Evolutionary conservation across 768 basidiomycete species (phyloP).

Genomic region (Auricularia heimuer): DNA sequence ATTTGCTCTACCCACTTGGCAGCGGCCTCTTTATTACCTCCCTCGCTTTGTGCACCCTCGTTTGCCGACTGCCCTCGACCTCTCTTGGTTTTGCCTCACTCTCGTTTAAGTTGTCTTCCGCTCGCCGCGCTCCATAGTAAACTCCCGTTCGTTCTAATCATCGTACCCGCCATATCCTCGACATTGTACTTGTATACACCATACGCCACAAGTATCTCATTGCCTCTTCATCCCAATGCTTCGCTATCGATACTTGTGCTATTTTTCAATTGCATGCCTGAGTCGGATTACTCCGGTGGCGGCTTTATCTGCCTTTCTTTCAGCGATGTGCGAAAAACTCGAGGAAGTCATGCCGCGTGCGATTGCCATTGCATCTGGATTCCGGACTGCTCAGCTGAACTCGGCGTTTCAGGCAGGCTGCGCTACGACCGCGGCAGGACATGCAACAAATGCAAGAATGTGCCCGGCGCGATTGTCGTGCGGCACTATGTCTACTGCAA

Average conservation of each 20-base stretch:
- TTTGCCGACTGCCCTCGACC: neutral
- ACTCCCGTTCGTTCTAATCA: no score
- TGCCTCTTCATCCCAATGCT: neutral
- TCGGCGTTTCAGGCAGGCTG: slow-evolving; percentile 36
- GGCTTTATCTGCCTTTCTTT: no score
- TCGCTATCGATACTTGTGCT: neutral
- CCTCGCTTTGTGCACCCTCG: no score
- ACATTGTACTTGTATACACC: no score
- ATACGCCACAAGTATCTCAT: no score
- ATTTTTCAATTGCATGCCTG: neutral
- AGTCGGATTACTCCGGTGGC: no score
- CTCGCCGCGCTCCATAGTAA: no score
- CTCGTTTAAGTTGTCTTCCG: neutral
- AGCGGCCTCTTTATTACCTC: no score
- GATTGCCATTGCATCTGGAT: neutral
- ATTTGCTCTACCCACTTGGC: neutral
- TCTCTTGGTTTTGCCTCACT: neutral
- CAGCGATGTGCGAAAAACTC: neutral
- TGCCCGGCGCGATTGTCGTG: slow-evolving; percentile 57
- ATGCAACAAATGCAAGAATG: slow-evolving; percentile 69
- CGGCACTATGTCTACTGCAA: slow-evolving; percentile 81
- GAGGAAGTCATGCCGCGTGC: slow-evolving; percentile 2
- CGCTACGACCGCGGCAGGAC: slow-evolving; percentile 57
- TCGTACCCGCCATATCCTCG: no score
- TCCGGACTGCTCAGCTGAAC: neutral